Conservation (phyloP, 164 flowering plant species). For the Hamamelis virginiana region DNA sequence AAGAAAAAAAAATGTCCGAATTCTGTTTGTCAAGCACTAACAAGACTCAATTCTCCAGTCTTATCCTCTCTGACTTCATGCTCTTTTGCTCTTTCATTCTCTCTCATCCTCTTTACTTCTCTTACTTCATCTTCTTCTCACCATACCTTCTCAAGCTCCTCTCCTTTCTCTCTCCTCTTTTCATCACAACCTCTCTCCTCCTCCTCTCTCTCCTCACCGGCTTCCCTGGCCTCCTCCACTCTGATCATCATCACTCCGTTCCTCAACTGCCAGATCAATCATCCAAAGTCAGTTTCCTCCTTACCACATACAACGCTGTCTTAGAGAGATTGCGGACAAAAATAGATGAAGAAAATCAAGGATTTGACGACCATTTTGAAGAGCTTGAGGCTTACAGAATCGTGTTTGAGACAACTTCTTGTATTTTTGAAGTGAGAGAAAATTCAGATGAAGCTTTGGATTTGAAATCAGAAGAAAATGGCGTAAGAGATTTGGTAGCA, state of each 20-base stretch:
- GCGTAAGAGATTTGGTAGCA: neutral
- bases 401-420: constrained; percentile 35
- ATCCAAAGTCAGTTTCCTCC: constrained; percentile 29
- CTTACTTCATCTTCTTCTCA: constrained; percentile 74
- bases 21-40: constrained; percentile 17
- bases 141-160: constrained; percentile 68
- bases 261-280: constrained; percentile 14
- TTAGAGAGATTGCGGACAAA: constrained; percentile 18
- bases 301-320: constrained; percentile 14
- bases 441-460: constrained; percentile 5
- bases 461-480: constrained; percentile 9
- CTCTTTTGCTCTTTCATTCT: constrained; percentile 39
- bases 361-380: constrained; percentile 7
- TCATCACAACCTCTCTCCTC: constrained; percentile 71
- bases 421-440: constrained; percentile 10
- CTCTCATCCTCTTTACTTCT: constrained; percentile 71
- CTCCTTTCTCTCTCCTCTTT: constrained; percentile 74
- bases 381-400: constrained; percentile 46
- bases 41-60: constrained; percentile 29
- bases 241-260: neutral
- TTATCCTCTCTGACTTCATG: constrained; percentile 38
- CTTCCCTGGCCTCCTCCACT: constrained; percentile 23
- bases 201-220: constrained; percentile 45
- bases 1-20: constrained; percentile 35
- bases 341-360: constrained; percentile 20